Conservation (phyloP, 2,329 filamentous ascomycete genomes). For the Fusarium clavum region DNA sequence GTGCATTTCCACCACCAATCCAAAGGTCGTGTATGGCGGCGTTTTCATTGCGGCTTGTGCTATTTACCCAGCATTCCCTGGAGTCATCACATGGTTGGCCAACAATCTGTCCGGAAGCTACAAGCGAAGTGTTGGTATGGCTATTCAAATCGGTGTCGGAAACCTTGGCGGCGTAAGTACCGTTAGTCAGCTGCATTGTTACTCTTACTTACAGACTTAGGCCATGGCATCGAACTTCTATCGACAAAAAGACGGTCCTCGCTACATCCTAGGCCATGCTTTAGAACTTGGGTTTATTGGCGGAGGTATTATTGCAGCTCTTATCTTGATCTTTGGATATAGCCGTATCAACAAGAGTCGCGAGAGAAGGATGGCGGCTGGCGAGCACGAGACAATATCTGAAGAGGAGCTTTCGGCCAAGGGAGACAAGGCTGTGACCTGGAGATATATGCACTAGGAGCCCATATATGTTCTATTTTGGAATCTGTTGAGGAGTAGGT, state of each 20-base stretch:
- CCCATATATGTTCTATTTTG: neutral
- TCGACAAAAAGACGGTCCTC: conserved; percentile 60
- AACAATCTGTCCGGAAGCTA: conserved; percentile 78
- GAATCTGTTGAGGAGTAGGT: no score
- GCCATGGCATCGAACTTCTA: conserved; percentile 82
- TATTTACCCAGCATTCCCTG: conserved; percentile 83
- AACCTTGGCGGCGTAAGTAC: conserved; percentile 64
- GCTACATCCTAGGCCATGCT: conserved; percentile 62
- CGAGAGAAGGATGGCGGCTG: conserved; percentile 56
- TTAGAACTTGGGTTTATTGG: conserved; percentile 63
- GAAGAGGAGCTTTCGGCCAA: conserved; percentile 65
- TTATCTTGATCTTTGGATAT: conserved; percentile 63
- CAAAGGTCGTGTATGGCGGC: conserved; percentile 75
- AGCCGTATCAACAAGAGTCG: conserved; percentile 68
- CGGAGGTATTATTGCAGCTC: conserved; percentile 58
- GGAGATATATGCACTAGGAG: conserved; percentile 67
- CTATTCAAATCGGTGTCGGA: conserved; percentile 71
- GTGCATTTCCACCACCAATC: conserved; percentile 68
- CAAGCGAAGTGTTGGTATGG: conserved; percentile 75
- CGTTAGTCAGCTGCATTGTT: rapidly evolving
- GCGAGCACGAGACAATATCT: conserved; percentile 55
- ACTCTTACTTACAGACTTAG: conserved; percentile 38
- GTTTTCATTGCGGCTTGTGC: conserved; percentile 81
- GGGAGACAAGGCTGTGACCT: conserved; percentile 72
- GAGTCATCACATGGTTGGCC: conserved; percentile 80